Conservation (phyloP, 805 yeast species). For the Yamadazyma philogaea region DNA sequence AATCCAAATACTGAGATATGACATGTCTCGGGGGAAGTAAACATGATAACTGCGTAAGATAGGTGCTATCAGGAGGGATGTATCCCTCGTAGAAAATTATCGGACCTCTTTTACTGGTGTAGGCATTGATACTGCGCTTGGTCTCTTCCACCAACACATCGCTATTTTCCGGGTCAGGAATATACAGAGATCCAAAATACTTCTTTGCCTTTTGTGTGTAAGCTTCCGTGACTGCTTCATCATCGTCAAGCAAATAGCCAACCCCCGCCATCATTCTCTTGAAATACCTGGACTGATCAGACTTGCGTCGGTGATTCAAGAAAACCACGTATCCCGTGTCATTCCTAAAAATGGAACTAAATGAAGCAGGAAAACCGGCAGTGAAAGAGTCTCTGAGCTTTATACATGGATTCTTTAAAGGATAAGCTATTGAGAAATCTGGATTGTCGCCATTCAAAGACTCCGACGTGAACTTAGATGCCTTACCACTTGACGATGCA, state of each 20-base stretch:
- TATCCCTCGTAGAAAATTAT: constrained; percentile 5
- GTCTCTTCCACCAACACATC: background rate
- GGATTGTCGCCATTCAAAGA: constrained; percentile 5
- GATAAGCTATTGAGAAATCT: constrained; percentile 8
- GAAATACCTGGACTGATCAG: background rate
- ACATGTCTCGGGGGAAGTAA: constrained; percentile 20
- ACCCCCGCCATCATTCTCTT: constrained; percentile 4
- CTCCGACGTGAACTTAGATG: background rate
- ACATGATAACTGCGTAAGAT: constrained; percentile 5
- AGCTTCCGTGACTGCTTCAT: background rate
- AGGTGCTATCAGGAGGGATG: constrained; percentile 7
- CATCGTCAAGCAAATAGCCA: constrained; percentile 11
- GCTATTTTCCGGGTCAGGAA: constrained; percentile 10
- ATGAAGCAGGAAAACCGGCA: constrained; percentile 11
- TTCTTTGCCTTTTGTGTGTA: constrained; percentile 5
- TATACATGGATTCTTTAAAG: background rate
- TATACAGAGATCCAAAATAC: constrained; percentile 10
- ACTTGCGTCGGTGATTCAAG: constrained; percentile 9
- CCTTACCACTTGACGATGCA: background rate
- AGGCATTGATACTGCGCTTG: constrained; percentile 8
- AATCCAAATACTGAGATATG: constrained; percentile 49
- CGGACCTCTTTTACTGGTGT: constrained; percentile 3
- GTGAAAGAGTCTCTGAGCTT: constrained; percentile 1
- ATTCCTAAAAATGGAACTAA: constrained; percentile 7
- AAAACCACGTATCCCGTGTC: constrained; percentile 12